Percentiles rank a stretch among this genome's conserved stretches.
Evolutionary conservation across 192 early-diverging fungal genomes (phyloP).

Genomic region (Phycomyces nitens): DNA sequence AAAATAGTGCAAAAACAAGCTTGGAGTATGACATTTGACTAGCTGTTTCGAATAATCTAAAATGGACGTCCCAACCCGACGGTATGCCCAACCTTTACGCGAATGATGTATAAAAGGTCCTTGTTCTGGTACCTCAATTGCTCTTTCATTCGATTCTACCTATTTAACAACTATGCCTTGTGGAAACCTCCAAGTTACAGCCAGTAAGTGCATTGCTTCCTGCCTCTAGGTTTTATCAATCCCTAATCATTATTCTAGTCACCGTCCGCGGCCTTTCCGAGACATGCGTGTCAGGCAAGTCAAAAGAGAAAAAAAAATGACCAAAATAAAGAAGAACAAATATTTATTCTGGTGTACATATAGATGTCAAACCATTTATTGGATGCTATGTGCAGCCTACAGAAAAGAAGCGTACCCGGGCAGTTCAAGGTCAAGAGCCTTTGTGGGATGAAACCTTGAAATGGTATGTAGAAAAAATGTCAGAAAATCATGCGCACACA

Average conservation of each 20-base stretch:
- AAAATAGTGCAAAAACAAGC: too few species aligned
- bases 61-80: too few species aligned
- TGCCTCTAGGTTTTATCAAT: not conserved
- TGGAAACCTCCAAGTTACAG: slow-evolving; percentile 17
- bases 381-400: slow-evolving; percentile 26
- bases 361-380: slow-evolving; percentile 27
- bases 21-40: too few species aligned
- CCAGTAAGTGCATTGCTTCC: slow-evolving; percentile 5
- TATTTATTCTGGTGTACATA: too few species aligned
- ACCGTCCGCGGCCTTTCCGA: slow-evolving; percentile 6
- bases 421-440: slow-evolving; percentile 14
- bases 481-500: not conserved
- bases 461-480: slow-evolving; percentile 17
- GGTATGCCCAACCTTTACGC: too few species aligned
- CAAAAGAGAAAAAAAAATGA: slow-evolving; percentile 1
- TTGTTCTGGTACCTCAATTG: too few species aligned
- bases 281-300: too few species aligned
- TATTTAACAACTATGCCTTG: slow-evolving; percentile 2
- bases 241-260: not conserved
- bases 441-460: slow-evolving; percentile 25
- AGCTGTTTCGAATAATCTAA: too few species aligned
- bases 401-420: slow-evolving; percentile 33
- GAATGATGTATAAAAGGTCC: too few species aligned
- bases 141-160: too few species aligned
- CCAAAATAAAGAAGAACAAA: slow-evolving; percentile 4